A percentile compares a stretch with the other conserved stretches of the same genome.
These are phyloP conservation scores for Metschnikowia aberdeeniae DNA, from an alignment of 805 yeast genomes.

Conservation along the genomic window DNA sequence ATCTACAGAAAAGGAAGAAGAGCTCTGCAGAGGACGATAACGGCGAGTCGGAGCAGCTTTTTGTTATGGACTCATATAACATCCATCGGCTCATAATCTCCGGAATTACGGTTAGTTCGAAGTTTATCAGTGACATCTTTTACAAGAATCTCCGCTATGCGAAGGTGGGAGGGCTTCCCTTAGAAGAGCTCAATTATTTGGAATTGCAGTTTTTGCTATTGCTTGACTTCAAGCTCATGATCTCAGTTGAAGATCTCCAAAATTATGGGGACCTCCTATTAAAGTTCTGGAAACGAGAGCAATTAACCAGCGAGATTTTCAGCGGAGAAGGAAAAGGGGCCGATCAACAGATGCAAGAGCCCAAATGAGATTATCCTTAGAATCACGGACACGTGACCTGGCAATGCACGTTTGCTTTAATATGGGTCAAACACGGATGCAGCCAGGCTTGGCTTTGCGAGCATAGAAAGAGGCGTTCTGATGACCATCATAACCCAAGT, in stretches of 20 bases:
- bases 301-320: slow-evolving; percentile 38
- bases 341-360: background rate
- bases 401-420: background rate
- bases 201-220: slow-evolving; percentile 85
- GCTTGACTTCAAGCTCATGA: slow-evolving; percentile 81
- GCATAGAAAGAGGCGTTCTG: background rate
- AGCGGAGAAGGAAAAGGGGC: slow-evolving; percentile 4
- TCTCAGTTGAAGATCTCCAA: slow-evolving; percentile 86
- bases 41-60: slow-evolving; percentile 50
- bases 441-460: background rate
- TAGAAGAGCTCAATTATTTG: slow-evolving; percentile 87
- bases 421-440: background rate
- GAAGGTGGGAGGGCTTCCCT: slow-evolving; percentile 90
- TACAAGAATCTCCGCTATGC: slow-evolving; percentile 94
- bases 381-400: background rate
- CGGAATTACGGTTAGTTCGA: slow-evolving; percentile 92
- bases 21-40: slow-evolving; percentile 23
- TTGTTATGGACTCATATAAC: slow-evolving; percentile 94
- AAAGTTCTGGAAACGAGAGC: slow-evolving; percentile 80
- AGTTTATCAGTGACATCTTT: slow-evolving; percentile 90
- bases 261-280: slow-evolving; percentile 81
- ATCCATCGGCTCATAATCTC: slow-evolving; percentile 91
- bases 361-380: background rate
- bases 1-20: slow-evolving; percentile 25
- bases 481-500: background rate